These are phyloP conservation scores for Mycena capillaripes DNA, from an alignment of 768 basidiomycete species.

Conservation along the genomic window DNA sequence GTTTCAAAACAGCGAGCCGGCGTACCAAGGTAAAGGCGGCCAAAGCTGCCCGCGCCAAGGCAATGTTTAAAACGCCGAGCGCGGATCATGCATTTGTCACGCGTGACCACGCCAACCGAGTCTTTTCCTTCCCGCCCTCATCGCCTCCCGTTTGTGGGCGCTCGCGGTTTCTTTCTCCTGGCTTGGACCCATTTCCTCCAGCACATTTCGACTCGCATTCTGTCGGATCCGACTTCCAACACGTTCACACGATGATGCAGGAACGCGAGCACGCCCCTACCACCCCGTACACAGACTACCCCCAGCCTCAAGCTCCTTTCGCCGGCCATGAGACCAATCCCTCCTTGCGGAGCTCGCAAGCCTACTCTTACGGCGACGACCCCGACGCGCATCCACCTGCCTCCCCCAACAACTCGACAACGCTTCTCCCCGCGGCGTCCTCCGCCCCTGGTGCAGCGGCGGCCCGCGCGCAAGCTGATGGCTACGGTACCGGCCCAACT, in stretches of 20 bases:
- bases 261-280: not conserved
- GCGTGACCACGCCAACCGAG: too few relatives aligned
- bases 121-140: too few relatives aligned
- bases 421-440: not conserved
- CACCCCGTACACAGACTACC: not conserved
- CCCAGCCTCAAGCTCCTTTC: not conserved
- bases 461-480: not conserved
- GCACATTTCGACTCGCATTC: too few relatives aligned
- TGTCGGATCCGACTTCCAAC: too few relatives aligned
- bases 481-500: not conserved
- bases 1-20: too few relatives aligned
- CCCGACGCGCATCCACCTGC: not conserved
- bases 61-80: too few relatives aligned
- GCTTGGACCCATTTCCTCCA: too few relatives aligned
- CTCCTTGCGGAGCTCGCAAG: not conserved
- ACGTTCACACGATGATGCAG: not conserved
- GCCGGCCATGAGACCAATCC: not conserved
- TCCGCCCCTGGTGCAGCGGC: not conserved
- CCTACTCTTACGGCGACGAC: not conserved
- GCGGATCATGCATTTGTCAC: too few relatives aligned
- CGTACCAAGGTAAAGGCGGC: too few relatives aligned
- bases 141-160: too few relatives aligned
- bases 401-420: not conserved
- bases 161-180: too few relatives aligned
- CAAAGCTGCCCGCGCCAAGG: too few relatives aligned